Percentiles rank a stretch among this genome's conserved stretches.
Evolutionary conservation across 345 rosid genomes (phyloP).

Genomic region (Ceriops tagal): DNA sequence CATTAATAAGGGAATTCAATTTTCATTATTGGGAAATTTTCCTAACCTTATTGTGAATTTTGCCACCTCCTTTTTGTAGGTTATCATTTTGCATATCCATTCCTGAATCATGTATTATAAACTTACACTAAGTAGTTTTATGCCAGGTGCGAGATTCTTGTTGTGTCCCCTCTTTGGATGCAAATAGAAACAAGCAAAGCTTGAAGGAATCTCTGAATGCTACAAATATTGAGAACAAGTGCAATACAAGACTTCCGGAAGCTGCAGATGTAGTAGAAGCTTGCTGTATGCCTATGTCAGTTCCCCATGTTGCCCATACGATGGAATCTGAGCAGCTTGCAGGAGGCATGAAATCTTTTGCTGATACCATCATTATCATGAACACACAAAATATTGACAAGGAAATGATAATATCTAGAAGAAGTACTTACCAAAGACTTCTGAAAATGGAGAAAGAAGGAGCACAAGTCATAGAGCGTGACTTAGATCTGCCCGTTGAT

Average conservation of each 20-base stretch:
- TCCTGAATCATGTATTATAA: not conserved
- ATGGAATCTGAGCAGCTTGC: slow-evolving; percentile 35
- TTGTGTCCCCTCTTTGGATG: slow-evolving; percentile 22
- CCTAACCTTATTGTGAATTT: not conserved
- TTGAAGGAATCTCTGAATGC: slow-evolving; percentile 44
- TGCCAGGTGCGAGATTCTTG: slow-evolving; percentile 38
- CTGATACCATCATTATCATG: slow-evolving; percentile 50
- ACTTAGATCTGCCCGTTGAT: slow-evolving; percentile 76
- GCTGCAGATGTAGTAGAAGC: slow-evolving; percentile 35
- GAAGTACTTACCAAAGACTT: slow-evolving; percentile 75
- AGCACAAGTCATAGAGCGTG: slow-evolving; percentile 82
- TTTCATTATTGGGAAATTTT: not conserved
- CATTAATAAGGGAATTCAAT: not conserved
- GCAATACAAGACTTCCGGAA: slow-evolving; percentile 25
- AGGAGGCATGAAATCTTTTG: slow-evolving; percentile 29
- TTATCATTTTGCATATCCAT: no score
- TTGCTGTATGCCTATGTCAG: slow-evolving; percentile 30
- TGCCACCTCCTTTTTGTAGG: not conserved
- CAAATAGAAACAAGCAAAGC: slow-evolving; percentile 25
- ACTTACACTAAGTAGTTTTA: slow-evolving; percentile 11
- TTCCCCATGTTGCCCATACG: slow-evolving; percentile 26
- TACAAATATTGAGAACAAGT: slow-evolving; percentile 36
- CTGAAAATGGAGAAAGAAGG: slow-evolving; percentile 84
- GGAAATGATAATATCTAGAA: slow-evolving; percentile 83
- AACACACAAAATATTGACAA: slow-evolving; percentile 70